These are phyloP conservation scores for Metschnikowia dekortorum DNA, from an alignment of 805 yeast species.

Conservation along the genomic window DNA sequence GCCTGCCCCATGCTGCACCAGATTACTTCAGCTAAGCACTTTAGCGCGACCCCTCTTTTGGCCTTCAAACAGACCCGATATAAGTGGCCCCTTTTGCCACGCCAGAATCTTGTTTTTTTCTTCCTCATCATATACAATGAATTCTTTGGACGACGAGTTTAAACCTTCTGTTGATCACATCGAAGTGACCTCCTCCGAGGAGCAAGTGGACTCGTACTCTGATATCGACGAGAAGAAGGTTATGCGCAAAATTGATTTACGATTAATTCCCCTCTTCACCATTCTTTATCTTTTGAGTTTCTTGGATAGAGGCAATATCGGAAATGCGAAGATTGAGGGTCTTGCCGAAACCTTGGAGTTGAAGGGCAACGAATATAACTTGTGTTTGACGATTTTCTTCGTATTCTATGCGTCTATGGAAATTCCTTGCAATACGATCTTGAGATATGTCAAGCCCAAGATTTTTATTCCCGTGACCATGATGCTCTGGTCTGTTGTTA, in stretches of 20 bases:
- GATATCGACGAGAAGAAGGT: constrained; percentile 49
- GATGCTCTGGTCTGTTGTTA: constrained; percentile 57
- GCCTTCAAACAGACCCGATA: neutral
- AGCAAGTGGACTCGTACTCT: constrained; percentile 3
- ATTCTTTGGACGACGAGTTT: neutral
- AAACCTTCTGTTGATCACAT: constrained; percentile 4
- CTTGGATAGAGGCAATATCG: constrained; percentile 76
- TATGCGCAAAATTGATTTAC: constrained; percentile 61
- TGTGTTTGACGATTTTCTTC: constrained; percentile 64
- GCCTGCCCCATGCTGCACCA: neutral
- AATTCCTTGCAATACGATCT: constrained; percentile 56
- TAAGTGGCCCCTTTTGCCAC: neutral
- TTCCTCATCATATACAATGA: neutral
- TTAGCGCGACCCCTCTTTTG: neutral
- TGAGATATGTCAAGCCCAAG: constrained; percentile 60
- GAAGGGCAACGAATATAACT: constrained; percentile 56
- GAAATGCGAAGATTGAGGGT: constrained; percentile 76
- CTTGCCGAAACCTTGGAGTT: constrained; percentile 52
- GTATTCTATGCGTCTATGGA: constrained; percentile 67
- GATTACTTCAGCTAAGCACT: neutral
- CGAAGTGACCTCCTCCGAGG: neutral
- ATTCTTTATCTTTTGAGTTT: constrained; percentile 71
- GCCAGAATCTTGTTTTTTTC: no score
- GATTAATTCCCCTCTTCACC: constrained; percentile 75
- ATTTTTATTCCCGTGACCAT: constrained; percentile 59